phyloP scores from a whole-genome alignment of 345 rosid species.

The Angophora floribunda region DNA sequence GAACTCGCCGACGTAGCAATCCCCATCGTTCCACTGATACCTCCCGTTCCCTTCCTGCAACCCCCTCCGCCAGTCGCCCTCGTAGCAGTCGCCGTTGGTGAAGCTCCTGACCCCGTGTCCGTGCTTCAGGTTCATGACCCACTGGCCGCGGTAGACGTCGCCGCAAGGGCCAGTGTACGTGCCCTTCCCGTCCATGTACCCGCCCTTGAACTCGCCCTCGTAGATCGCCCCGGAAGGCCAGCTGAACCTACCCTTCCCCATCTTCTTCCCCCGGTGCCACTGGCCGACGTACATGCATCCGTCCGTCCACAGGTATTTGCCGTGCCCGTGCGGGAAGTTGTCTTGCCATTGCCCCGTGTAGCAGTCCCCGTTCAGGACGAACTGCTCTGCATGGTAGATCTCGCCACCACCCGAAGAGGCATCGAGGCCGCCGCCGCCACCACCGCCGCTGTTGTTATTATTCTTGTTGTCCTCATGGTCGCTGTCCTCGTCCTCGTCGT shows the following conservation, averaged over 20 bases:
- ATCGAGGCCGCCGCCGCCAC: neutral
- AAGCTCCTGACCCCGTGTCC: conserved; percentile 59
- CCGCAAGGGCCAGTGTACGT: conserved; percentile 52
- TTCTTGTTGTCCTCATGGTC: neutral
- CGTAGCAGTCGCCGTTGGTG: conserved; percentile 69
- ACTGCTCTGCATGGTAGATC: conserved; percentile 49
- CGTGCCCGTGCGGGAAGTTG: conserved; percentile 76
- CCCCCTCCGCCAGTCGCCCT: conserved; percentile 86
- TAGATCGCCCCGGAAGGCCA: conserved; percentile 93
- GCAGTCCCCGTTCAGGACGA: conserved; percentile 78
- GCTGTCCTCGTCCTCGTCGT: conserved; percentile 29
- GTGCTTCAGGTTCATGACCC: conserved; percentile 90
- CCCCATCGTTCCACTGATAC: conserved; percentile 61
- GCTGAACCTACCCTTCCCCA: conserved; percentile 76
- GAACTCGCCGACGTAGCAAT: conserved; percentile 67
- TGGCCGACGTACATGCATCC: conserved; percentile 87
- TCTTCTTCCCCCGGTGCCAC: conserved; percentile 74
- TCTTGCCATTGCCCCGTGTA: conserved; percentile 87
- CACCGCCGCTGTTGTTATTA: neutral
- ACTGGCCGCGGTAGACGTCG: conserved; percentile 62
- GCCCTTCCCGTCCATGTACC: conserved; percentile 87
- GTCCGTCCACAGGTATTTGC: conserved; percentile 86
- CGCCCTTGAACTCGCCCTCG: conserved; percentile 88
- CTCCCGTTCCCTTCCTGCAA: conserved; percentile 74
- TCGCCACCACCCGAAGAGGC: conserved; percentile 19